Conservation (phyloP, 169 alveolate species). For the Theileria parva region DNA sequence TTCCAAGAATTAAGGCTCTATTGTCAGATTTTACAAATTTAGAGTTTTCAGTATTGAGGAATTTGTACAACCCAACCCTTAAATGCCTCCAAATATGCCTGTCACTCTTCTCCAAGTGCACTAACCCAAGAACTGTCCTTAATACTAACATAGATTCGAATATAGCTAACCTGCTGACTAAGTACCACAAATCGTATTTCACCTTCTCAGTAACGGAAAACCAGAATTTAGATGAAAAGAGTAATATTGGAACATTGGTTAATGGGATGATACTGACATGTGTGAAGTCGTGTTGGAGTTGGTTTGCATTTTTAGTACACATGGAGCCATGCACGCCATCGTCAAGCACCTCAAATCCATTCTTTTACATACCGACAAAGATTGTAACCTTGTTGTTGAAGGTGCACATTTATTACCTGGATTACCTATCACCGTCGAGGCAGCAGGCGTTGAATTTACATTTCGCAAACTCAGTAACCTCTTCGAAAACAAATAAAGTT, state of each 20-base stretch:
- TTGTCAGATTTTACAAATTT: background rate
- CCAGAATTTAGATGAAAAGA: background rate
- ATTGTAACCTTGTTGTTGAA: constrained; percentile 35
- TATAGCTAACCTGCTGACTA: background rate
- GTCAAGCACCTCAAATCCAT: constrained; percentile 48
- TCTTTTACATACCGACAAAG: constrained; percentile 50
- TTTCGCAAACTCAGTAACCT: background rate
- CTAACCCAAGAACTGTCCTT: constrained; percentile 43
- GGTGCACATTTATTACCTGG: constrained; percentile 45
- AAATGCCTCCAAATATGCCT: constrained; percentile 43
- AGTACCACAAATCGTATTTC: background rate
- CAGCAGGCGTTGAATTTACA: constrained; percentile 43
- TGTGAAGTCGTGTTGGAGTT: constrained; percentile 50
- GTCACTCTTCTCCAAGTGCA: constrained; percentile 39
- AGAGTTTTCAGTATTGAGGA: constrained; percentile 28
- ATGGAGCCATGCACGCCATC: constrained; percentile 33
- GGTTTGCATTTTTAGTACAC: constrained; percentile 47
- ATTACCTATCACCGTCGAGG: constrained; percentile 36
- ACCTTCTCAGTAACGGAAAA: background rate
- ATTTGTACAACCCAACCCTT: constrained; percentile 13
- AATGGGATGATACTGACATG: constrained; percentile 8
- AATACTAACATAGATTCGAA: background rate
- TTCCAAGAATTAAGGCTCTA: constrained; percentile 14
- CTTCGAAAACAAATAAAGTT: background rate
- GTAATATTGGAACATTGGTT: constrained; percentile 17